Evolutionary conservation across 176 grass and related monocot genomes (phyloP), one percentile per base, ranked within the genome.

Genomic region (Raddia guianensis): DNA sequence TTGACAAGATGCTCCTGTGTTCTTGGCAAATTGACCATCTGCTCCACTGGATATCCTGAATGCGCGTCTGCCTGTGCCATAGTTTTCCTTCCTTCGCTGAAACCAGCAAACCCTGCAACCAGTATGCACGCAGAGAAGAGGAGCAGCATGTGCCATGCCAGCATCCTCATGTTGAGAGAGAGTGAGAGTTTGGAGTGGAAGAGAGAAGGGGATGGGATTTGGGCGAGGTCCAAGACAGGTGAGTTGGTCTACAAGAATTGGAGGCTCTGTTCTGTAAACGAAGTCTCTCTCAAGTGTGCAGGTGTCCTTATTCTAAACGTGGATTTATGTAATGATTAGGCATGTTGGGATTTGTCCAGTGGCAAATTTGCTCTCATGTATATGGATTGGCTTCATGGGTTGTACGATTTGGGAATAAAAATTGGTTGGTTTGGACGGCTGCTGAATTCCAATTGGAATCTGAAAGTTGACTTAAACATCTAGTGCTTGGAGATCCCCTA

Each of bases 251-350:
- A 52, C 40, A 27, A 27, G 27, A 27, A 27, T 27, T 27, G 27
- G 27, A 70, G 45, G 73, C 9, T 70, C 12, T 16, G 12, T 62
- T 84, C 44, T 5, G 40, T 49, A 63, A 63, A 32, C 66, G 18
- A 72, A 71, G 13, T 44, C 4, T 57, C 32, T 52, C 35, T 35
- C 53, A 58, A 33, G 51, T 76, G 51, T 3, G 71, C 48, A 33
- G 59, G 18, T 27, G 57, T 56, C 80, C 14, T 66, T 46, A 33
- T 63, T 57, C 16, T 34, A 48, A 42, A 16, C 71, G 66, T 86
- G 49, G 59, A 80, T 67, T 21, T 55, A 40, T 86, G 76, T 65
- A 49, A 74, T 86, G 50, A 80, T 86, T 68, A 21, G 9, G 35
- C 83, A 72, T 78, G 57, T 79, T 72, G 75, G 48, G 20, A 40